These are phyloP conservation scores for Sarocladium strictum DNA, from an alignment of 2,329 filamentous ascomycete genomes.

Conservation along the genomic window DNA sequence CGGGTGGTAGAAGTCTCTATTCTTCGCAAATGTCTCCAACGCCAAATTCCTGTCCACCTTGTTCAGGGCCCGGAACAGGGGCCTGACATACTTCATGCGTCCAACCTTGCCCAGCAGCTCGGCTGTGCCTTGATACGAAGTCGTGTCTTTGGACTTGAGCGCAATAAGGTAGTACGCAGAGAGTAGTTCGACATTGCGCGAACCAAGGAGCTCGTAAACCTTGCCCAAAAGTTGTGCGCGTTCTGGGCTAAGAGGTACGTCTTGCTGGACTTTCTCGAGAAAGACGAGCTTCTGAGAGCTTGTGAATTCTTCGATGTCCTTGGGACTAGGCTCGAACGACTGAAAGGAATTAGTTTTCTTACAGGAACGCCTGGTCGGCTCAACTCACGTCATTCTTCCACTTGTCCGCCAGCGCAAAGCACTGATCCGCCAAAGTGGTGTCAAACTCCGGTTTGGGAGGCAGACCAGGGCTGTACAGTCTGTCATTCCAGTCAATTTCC, in stretches of 20 bases:
- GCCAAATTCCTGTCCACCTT: conserved; percentile 70
- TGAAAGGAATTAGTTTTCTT: conserved; percentile 23
- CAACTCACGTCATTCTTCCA: conserved; percentile 60
- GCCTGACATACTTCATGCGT: conserved; percentile 94
- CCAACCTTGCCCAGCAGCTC: conserved; percentile 77
- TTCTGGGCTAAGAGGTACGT: conserved; percentile 54
- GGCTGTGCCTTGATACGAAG: conserved; percentile 64
- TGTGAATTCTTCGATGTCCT: conserved; percentile 68
- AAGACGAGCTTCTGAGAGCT: conserved; percentile 91
- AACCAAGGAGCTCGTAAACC: conserved; percentile 66
- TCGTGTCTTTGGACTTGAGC: conserved; percentile 64
- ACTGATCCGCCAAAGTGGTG: conserved; percentile 77
- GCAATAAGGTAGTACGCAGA: conserved; percentile 75
- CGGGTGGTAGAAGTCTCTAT: conserved; percentile 91
- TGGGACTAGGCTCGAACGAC: conserved; percentile 56
- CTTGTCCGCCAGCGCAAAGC: conserved; percentile 74
- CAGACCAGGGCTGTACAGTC: conserved; percentile 83
- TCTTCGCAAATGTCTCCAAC: conserved; percentile 75
- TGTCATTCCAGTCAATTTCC: conserved; percentile 80
- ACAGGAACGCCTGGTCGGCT: conserved; percentile 16
- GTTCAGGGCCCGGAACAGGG: conserved; percentile 71
- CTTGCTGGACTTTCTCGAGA: conserved; percentile 68
- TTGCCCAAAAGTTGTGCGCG: conserved; percentile 67
- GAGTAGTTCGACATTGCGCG: conserved; percentile 81
- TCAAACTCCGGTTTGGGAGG: conserved; percentile 90